Evolutionary conservation across 1,139 yeast genomes (phyloP), one percentile per base, ranked within the genome.

Genomic region (Suhomyces anneliseae): DNA sequence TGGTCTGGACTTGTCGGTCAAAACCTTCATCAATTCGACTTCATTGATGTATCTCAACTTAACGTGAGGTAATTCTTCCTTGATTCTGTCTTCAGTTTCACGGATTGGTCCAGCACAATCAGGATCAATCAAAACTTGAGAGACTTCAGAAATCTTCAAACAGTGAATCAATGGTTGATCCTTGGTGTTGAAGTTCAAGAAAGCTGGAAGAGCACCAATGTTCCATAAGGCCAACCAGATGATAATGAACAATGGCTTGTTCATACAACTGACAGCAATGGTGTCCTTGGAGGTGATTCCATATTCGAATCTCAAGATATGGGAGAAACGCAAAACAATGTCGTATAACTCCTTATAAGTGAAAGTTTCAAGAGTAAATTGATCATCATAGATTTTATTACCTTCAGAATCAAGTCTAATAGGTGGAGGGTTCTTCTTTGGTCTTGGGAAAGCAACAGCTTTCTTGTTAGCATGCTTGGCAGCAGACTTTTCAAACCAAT

Each of bases 181-280:
- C 46, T 79, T 75, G 45, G 88, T 77, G 64, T 90, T 92, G 69
- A 84, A 89, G 68, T 92, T 92, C 60, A 92, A 70, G 57, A 92
- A 87, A 1, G 96, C 90, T 0, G 97, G 97, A 12, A 79, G 68
- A 1, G 97, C 97, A 29, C 98, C 97, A 44, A 92, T 74, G 58
- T 90, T 87, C 97, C 97, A 90, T 45, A 88, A 68, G 0, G 97
- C 86, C 52, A 88, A 74, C 96, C 97, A 89, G 39, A 87, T 64
- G 46, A 90, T 77, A 27, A 90, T 66, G 58, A 88, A 89, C 55
- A 90, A 72, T 1, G 97, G 96, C 61, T 86, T 88, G 67, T 92
- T 92, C 66, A 88, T 86, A 61, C 83, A 87, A 58, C 85, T 85
- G 44, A 92, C 61, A 0, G 88, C 96, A 44, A 92, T 82, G n/a